Evolutionary conservation across 2,329 filamentous ascomycete genomes (phyloP).

Genomic region (Cytospora paraplurivora): DNA sequence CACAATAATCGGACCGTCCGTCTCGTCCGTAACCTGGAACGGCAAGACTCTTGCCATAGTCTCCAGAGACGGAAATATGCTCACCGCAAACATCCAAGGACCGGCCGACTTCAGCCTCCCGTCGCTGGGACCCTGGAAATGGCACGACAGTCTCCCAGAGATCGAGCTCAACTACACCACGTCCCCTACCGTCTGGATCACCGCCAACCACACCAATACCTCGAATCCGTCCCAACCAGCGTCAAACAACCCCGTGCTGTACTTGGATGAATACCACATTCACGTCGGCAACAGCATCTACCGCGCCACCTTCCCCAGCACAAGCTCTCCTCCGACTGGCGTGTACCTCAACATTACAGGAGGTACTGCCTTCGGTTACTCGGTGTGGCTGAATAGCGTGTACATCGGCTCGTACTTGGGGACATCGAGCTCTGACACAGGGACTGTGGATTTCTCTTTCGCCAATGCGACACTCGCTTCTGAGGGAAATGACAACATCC

Average conservation of each 20-base stretch:
- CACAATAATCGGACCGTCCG: conserved; percentile 50
- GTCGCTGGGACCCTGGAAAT: conserved; percentile 48
- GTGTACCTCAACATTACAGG: conserved; percentile 55
- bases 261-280: conserved; percentile 59
- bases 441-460: conserved; percentile 51
- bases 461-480: conserved; percentile 48
- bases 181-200: conserved; percentile 46
- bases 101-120: conserved; percentile 42
- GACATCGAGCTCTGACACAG: conserved; percentile 42
- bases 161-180: conserved; percentile 46
- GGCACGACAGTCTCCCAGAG: conserved; percentile 52
- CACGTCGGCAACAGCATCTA: conserved; percentile 58
- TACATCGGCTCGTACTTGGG: conserved; percentile 60
- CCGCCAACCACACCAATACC: conserved; percentile 53
- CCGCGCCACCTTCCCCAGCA: conserved; percentile 51
- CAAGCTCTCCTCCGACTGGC: conserved; percentile 41
- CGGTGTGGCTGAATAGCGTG: conserved; percentile 58
- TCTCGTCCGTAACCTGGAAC: conserved; percentile 55
- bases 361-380: conserved; percentile 58
- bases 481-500: conserved; percentile 44
- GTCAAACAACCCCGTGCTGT: conserved; percentile 55
- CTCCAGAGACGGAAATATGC: conserved; percentile 35
- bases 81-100: conserved; percentile 36
- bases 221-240: conserved; percentile 51
- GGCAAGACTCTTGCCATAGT: conserved; percentile 41